Conservation (phyloP, 495 filamentous ascomycete species). For the Annulohypoxylon bovei region DNA sequence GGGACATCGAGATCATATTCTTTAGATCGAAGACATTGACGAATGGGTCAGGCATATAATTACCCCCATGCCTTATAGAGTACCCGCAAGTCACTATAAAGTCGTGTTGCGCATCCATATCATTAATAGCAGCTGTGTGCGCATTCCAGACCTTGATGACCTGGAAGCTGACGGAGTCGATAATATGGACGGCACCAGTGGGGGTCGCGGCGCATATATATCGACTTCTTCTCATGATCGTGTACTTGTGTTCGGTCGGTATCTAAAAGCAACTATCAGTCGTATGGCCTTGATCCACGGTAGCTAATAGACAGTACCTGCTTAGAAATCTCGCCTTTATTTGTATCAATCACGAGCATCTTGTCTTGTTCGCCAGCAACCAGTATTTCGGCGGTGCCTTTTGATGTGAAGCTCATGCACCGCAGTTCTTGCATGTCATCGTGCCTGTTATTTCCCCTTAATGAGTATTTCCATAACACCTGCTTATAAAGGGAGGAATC, state of each 20-base stretch:
- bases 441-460: slow-evolving; percentile 56
- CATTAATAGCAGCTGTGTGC: slow-evolving; percentile 82
- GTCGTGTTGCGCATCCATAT: slow-evolving; percentile 94
- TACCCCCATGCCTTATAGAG: slow-evolving; percentile 68
- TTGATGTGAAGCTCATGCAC: slow-evolving; percentile 94
- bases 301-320: slow-evolving; percentile 56
- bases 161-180: slow-evolving; percentile 80
- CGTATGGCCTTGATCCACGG: slow-evolving; percentile 3
- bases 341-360: slow-evolving; percentile 91
- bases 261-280: slow-evolving; percentile 57
- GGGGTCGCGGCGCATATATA: slow-evolving; percentile 92
- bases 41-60: slow-evolving; percentile 81
- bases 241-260: slow-evolving; percentile 77
- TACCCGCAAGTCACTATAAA: slow-evolving; percentile 96
- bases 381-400: slow-evolving; percentile 80
- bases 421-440: slow-evolving; percentile 81
- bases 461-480: slow-evolving; percentile 14
- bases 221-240: slow-evolving; percentile 86
- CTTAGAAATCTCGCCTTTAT: slow-evolving; percentile 82
- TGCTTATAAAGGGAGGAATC: slow-evolving; percentile 19
- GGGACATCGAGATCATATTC: slow-evolving; percentile 81
- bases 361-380: slow-evolving; percentile 84
- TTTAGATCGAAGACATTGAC: slow-evolving; percentile 96
- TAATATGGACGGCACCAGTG: slow-evolving; percentile 82
- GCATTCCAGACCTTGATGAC: slow-evolving; percentile 88